Base-by-base conservation (phyloP, 2,329 filamentous ascomycete species). In the Trichoderma afroharzianum region DNA sequence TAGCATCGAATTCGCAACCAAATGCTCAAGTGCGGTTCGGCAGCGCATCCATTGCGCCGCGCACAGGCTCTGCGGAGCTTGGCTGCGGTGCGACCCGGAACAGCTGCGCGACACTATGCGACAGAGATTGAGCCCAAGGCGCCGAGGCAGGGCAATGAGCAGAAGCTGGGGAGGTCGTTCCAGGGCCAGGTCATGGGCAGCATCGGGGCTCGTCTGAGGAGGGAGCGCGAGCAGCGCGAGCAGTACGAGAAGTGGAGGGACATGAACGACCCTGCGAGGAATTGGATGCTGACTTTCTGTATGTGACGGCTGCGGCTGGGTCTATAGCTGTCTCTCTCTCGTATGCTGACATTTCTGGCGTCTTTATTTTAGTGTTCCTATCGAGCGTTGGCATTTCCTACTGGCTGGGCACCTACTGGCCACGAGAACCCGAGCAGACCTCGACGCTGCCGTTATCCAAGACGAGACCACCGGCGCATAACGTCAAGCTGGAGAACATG, bases 101-200 rank as follows among this genome's bases (percentile, higher is more conserved):
- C 73, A 72, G 74, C 74, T 63, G 50, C 74, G 24, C 80, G 81
- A 75, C 74, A 72, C 72, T 83, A 81, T 64, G 76, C 77, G 58
- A 82, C 80, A 59, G 80, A 81, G 11, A 74, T 81, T 33, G 80
- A 82, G 72, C 75, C 79, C 63, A 81, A 78, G 64, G 69, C 76
- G 6, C 76, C 73, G 67, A 74, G 78, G 21, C 76, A 79, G 72
- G 71, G 68, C 68, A 83, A 82, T 71, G 82, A 83, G 74, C 74
- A 79, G 74, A 82, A 77, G 76, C 76, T 79, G 30, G 82, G 80
- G 18, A 75, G 83, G 61, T 80, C 82, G 4, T 90, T 90, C 77
- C 85, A 87, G 75, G 87, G 87, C 24, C 88, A 90, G 80, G 84
- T 90, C 75, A 87, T 88, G 76, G 86, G 88, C 74, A 89, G 87